A percentile compares a stretch with the other conserved stretches of the same genome.
phyloP scores from a whole-genome alignment of 1,284 basidiomycete species.

The Ustilago nuda region DNA sequence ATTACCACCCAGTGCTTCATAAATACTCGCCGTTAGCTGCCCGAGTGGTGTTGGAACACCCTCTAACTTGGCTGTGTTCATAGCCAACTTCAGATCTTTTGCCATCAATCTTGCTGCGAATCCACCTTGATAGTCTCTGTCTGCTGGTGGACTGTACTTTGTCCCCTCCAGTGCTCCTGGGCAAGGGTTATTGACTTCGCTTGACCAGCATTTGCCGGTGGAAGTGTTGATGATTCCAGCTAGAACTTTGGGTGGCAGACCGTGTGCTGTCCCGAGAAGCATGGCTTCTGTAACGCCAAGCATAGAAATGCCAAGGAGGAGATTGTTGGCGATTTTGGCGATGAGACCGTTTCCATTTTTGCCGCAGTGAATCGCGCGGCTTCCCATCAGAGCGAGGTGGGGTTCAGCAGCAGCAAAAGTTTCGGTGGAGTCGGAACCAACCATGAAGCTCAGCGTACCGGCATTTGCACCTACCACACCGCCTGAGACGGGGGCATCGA shows the following conservation, averaged over 20 bases:
- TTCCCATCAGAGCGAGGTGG: constrained; percentile 77
- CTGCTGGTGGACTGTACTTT: constrained; percentile 81
- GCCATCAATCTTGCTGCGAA: constrained; percentile 50
- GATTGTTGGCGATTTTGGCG: constrained; percentile 67
- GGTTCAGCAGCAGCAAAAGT: constrained; percentile 76
- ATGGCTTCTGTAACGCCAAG: constrained; percentile 62
- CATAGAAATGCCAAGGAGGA: constrained; percentile 63
- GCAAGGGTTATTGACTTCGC: constrained; percentile 87
- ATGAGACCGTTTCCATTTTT: constrained; percentile 75
- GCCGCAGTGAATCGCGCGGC: constrained; percentile 84
- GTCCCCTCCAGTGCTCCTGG: constrained; percentile 75
- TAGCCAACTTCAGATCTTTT: constrained; percentile 62
- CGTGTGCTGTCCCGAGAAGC: constrained; percentile 61
- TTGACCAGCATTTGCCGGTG: constrained; percentile 79
- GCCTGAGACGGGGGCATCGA: constrained; percentile 91
- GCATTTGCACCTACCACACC: constrained; percentile 86
- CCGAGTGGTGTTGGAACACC: constrained; percentile 61
- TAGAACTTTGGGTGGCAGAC: constrained; percentile 52
- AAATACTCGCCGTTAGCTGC: constrained; percentile 51
- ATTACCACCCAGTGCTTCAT: constrained; percentile 53
- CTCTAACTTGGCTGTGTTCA: constrained; percentile 55
- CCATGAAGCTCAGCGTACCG: constrained; percentile 84
- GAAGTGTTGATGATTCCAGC: constrained; percentile 64
- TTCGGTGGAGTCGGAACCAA: constrained; percentile 77
- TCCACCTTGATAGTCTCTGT: constrained; percentile 79